These are phyloP conservation scores for Saccharomycopsis olivae DNA, from an alignment of 805 yeast species.

Conservation along the genomic window DNA sequence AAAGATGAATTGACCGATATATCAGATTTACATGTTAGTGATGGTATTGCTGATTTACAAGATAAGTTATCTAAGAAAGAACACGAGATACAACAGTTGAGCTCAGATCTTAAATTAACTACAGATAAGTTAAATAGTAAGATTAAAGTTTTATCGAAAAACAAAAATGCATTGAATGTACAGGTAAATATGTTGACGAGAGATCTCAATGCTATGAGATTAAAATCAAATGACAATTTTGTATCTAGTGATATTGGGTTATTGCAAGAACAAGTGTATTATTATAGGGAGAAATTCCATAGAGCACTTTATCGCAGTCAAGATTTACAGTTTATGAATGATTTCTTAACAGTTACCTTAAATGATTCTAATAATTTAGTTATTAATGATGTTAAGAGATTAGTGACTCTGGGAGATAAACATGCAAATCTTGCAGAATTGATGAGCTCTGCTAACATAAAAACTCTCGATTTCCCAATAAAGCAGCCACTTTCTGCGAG, in stretches of 20 bases:
- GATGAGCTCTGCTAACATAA: neutral
- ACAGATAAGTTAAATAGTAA: conserved; percentile 3
- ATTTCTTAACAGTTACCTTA: conserved; percentile 22
- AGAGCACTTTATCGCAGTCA: conserved; percentile 13
- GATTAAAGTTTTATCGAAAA: neutral
- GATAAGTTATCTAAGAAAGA: neutral
- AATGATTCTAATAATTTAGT: conserved; percentile 23
- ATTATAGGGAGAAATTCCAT: conserved; percentile 17
- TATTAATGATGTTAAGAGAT: conserved; percentile 22
- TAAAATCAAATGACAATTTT: neutral
- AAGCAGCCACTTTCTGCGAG: no score
- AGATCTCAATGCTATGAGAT: no score
- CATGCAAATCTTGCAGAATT: neutral
- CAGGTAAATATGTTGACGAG: no score
- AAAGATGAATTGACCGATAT: neutral
- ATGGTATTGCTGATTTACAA: neutral
- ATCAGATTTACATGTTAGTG: neutral
- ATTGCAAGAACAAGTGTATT: conserved; percentile 4
- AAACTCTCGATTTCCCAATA: no score
- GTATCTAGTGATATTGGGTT: neutral
- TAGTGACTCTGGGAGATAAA: conserved; percentile 21
- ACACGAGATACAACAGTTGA: neutral
- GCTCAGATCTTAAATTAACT: neutral
- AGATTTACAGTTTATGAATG: conserved; percentile 25
- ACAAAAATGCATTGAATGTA: neutral